Conservation (phyloP, 2,329 filamentous ascomycete species). For the Ophiosphaerella narmari region DNA sequence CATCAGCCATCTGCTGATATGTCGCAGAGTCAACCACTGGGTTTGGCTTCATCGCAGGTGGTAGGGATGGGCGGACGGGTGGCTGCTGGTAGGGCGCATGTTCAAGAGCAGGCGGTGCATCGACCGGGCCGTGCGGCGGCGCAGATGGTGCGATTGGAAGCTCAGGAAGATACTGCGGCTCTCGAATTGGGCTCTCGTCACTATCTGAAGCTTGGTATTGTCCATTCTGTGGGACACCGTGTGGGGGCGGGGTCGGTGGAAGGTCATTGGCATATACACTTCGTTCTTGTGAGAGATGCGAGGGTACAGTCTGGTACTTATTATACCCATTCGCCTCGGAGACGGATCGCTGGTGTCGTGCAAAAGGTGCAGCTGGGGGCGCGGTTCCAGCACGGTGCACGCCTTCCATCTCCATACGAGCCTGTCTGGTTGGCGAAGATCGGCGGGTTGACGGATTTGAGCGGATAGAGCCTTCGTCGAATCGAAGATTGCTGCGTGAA, state of each 20-base stretch:
- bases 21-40: conserved; percentile 83
- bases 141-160: conserved; percentile 42
- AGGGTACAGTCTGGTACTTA: conserved; percentile 47
- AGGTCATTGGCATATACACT: conserved; percentile 36
- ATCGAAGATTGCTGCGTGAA: conserved; percentile 43
- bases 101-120: conserved; percentile 76
- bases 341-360: conserved; percentile 54
- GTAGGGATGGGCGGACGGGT: conserved; percentile 70
- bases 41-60: conserved; percentile 77
- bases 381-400: conserved; percentile 52
- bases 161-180: conserved; percentile 35
- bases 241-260: conserved; percentile 50
- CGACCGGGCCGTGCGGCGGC: conserved; percentile 73
- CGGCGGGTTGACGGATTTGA: conserved; percentile 53
- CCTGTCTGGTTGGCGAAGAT: conserved; percentile 46
- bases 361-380: conserved; percentile 35
- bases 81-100: conserved; percentile 76
- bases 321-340: conserved; percentile 54
- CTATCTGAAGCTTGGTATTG: conserved; percentile 36
- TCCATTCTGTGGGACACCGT: conserved; percentile 34
- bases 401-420: conserved; percentile 24
- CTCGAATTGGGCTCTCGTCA: conserved; percentile 34
- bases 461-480: conserved; percentile 50
- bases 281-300: conserved; percentile 46
- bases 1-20: conserved; percentile 76